Conservation (phyloP, 1,284 basidiomycete genomes). For the Leccinum holopus region DNA sequence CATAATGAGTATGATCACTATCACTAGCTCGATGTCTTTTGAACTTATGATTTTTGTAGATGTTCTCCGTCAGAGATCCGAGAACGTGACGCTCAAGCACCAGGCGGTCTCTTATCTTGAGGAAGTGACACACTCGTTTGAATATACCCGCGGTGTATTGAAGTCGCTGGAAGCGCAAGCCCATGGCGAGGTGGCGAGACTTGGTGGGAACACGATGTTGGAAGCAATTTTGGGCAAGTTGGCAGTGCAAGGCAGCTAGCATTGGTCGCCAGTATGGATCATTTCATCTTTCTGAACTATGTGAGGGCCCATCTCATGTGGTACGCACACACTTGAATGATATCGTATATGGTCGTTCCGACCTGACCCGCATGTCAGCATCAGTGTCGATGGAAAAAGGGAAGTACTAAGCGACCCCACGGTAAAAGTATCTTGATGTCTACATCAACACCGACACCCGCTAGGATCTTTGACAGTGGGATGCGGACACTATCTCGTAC, state of each 20-base stretch:
- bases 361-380: not conserved
- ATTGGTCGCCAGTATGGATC: not conserved
- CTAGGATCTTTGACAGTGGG: not conserved
- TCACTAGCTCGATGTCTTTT: not conserved
- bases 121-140: conserved; percentile 66
- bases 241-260: conserved; percentile 1
- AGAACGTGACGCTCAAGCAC: conserved; percentile 71
- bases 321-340: not conserved
- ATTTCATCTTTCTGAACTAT: not conserved
- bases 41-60: conserved; percentile 45
- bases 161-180: conserved; percentile 51
- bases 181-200: conserved; percentile 25
- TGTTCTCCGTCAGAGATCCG: conserved; percentile 82
- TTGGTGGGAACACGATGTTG: conserved; percentile 28
- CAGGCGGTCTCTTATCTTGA: conserved; percentile 79
- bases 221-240: conserved; percentile 27
- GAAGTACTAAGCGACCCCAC: not conserved
- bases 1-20: conserved; percentile 68
- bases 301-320: not conserved
- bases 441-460: not conserved
- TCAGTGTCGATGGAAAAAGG: not conserved
- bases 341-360: not conserved
- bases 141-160: conserved; percentile 64
- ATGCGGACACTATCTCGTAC: not conserved
- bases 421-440: not conserved